Conservation (phyloP, 1,139 yeast species). For the Hansenula lynferdii region DNA sequence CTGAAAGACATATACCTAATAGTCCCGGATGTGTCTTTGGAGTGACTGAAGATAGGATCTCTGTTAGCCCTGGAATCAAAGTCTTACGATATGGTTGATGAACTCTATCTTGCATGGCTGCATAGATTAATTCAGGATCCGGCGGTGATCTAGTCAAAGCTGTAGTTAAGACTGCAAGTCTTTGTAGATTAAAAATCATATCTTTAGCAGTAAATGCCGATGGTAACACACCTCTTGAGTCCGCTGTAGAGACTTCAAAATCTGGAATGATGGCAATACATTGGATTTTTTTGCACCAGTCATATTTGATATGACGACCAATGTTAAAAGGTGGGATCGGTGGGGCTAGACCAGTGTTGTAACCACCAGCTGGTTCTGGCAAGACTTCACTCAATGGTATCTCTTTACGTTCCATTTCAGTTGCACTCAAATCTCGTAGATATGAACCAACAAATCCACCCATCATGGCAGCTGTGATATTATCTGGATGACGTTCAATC, state of each 20-base stretch:
- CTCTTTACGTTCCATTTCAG: slow-evolving; percentile 68
- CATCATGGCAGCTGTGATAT: slow-evolving; percentile 98
- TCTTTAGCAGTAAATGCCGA: slow-evolving; percentile 73
- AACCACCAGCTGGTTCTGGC: slow-evolving; percentile 71
- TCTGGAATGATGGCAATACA: slow-evolving; percentile 91
- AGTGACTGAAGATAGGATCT: slow-evolving; percentile 74
- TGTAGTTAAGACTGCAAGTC: slow-evolving; percentile 69
- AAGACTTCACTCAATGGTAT: slow-evolving; percentile 82
- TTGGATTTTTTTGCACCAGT: slow-evolving; percentile 76
- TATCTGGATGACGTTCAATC: slow-evolving; percentile 98
- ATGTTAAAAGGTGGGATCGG: slow-evolving; percentile 81
- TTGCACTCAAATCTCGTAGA: slow-evolving; percentile 69
- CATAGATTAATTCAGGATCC: slow-evolving; percentile 74
- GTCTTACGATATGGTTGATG: slow-evolving; percentile 95
- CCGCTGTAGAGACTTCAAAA: slow-evolving; percentile 91
- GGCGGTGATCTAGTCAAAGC: slow-evolving; percentile 85
- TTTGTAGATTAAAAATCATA: slow-evolving; percentile 81
- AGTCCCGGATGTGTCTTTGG: slow-evolving; percentile 82
- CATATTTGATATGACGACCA: slow-evolving; percentile 85
- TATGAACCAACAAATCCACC: slow-evolving; percentile 98
- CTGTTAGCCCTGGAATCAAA: slow-evolving; percentile 85
- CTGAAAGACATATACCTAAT: slow-evolving; percentile 90
- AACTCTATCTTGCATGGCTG: slow-evolving; percentile 94
- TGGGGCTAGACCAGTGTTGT: slow-evolving; percentile 61
- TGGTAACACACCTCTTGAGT: slow-evolving; percentile 86